Percentiles rank a stretch among this genome's conserved stretches.
Evolutionary conservation across 1,284 basidiomycete species (phyloP).

Genomic region (Boletus calvinii): DNA sequence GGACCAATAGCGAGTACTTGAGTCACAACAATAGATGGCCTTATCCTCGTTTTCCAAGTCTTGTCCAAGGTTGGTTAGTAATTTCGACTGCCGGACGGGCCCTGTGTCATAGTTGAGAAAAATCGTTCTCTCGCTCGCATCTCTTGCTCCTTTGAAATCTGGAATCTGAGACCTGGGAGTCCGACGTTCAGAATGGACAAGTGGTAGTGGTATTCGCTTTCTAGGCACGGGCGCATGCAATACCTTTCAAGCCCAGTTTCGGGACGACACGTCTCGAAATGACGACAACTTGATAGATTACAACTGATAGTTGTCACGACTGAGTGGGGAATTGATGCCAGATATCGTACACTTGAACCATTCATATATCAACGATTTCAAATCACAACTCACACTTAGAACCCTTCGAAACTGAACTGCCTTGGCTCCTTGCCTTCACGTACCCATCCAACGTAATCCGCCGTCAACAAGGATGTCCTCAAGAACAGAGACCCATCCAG

Average conservation of each 20-base stretch:
- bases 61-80: too few species aligned
- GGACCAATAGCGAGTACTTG: too few species aligned
- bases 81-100: too few species aligned
- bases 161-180: too few species aligned
- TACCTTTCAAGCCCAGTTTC: background rate
- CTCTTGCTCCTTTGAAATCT: background rate
- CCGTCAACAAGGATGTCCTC: conserved; percentile 29
- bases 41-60: too few species aligned
- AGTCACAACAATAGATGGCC: too few species aligned
- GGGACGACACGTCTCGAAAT: background rate
- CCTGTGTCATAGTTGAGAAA: too few species aligned
- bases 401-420: conserved; percentile 18
- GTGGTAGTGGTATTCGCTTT: background rate
- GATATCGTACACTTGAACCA: background rate
- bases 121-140: too few species aligned
- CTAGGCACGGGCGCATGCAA: background rate
- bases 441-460: conserved; percentile 34
- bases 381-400: conserved; percentile 2
- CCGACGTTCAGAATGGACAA: too few species aligned
- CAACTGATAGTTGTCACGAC: background rate
- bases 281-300: background rate
- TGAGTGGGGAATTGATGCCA: background rate
- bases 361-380: background rate
- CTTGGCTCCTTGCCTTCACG: conserved; percentile 29
- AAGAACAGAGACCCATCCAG: conserved; percentile 37